phyloP scores from a whole-genome alignment of 139 green algal genomes.

The Gonium pectorale region DNA sequence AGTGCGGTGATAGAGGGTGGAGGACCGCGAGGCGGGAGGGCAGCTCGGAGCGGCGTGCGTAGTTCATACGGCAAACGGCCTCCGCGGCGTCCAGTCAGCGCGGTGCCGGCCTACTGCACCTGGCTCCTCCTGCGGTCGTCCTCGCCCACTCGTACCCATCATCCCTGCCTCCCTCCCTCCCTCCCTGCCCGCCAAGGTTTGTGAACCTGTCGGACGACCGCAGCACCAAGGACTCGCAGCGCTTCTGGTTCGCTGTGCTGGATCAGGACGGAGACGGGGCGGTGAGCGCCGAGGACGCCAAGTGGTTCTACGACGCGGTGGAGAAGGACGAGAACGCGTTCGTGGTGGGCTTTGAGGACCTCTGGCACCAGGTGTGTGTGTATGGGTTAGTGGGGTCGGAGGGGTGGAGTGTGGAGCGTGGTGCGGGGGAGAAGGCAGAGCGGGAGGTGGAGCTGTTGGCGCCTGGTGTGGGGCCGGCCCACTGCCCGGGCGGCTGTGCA shows the following conservation, averaged over 20 bases:
- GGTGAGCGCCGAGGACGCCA: conserved; percentile 51
- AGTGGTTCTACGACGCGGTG: conserved; percentile 58
- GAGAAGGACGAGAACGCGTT: conserved; percentile 50
- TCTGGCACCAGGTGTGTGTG: conserved; percentile 62
- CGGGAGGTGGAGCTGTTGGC: too few relatives aligned
- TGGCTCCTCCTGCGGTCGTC: neutral
- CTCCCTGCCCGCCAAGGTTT: conserved; percentile 17
- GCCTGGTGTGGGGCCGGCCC: too few relatives aligned
- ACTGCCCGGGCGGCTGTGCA: too few relatives aligned
- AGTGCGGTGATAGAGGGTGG: too few relatives aligned
- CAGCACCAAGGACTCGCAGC: conserved; percentile 37
- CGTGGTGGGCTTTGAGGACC: conserved; percentile 62
- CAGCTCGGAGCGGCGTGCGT: too few relatives aligned
- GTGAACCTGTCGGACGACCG: conserved; percentile 62
- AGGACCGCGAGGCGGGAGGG: too few relatives aligned
- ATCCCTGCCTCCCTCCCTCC: neutral
- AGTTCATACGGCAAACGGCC: too few relatives aligned
- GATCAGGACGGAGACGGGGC: conserved; percentile 58
- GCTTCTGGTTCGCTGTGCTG: conserved; percentile 69
- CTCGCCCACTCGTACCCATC: neutral
- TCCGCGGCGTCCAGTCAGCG: too few relatives aligned
- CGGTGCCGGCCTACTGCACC: too few relatives aligned
- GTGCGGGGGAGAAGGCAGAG: too few relatives aligned
- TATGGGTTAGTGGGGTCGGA: too few relatives aligned
- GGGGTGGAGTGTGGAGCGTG: too few relatives aligned